Evolutionary conservation across 2,329 filamentous ascomycete genomes (phyloP), one percentile per base, ranked within the genome.

Genomic region (Beauveria varroae): DNA sequence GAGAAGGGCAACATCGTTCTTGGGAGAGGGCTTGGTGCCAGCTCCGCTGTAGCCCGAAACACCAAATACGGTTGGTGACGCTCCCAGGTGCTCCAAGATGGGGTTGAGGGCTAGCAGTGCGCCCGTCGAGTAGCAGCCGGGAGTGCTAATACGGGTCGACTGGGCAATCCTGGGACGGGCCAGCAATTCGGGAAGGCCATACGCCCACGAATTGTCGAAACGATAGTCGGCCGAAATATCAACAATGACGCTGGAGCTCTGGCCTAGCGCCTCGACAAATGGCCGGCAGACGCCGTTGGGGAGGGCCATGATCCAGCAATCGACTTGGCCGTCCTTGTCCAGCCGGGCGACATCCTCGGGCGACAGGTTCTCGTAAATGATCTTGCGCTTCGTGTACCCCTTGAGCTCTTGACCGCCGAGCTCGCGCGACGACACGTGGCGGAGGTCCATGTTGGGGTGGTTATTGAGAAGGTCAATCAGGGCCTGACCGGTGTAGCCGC

Each of bases 211-310:
- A 61, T 81, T 78, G 71, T 96, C 89, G 73, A 97, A 98, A 56
- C 93, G 87, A 76, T 96, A 96, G 77, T 99, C 95, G 63, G 95
- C 95, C n/a, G 92, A 96, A 41, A 99, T 83, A 73, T 99, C 95
- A 51, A 99, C 82, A 67, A 98, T 90, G 46, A 98, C 79, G 67
- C 89, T 92, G 64, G 83, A 83, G 69, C 81, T 78, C 62, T 72
- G 68, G 10, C 93, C 85, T 58, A 98, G 85, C 8, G 93, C 93
- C 65, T 98, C 91, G 10, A 98, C 89, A 67, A 89, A 99, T 0
- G 95, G 93, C 77, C 92, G 90, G 84, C 91, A 97, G 55, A 96
- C 91, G 64, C 91, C 90, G 71, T 98, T 99, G 50, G 93, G 95
- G 34, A 98, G 85, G 41, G 95, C 95, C 90, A 98, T 95, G 50